Base-by-base conservation (phyloP, 768 basidiomycete species). In the Leccinum ochraceum region DNA sequence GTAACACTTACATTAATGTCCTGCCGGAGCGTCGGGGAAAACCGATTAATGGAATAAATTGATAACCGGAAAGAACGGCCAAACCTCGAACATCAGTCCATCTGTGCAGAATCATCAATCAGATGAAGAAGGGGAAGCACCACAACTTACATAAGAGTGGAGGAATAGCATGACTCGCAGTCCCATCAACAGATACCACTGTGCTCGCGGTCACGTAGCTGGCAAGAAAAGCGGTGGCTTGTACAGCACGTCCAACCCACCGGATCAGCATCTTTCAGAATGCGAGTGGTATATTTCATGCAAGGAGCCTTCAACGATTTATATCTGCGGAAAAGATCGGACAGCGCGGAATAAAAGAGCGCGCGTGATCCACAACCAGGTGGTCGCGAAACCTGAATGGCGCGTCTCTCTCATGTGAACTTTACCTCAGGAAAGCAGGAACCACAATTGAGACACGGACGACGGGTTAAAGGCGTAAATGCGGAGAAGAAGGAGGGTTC, bases 51-150 rank as follows among this genome's bases (percentile, higher is more conserved):
- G 36, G 56, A 44, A 48, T 46, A 49, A 14, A 20, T 7, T 39
- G 6, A 6, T 44, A 13, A 36, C 53, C 16, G 6, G 36, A 44
- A 44, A 37, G 9, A 46, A 52, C 46, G 48, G 30, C 52, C 70
- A 53, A 64, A 81, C 85, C 77, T 88, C 86, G 53, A 83, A 87
- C 84, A 86, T 86, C 58, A 80, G 76, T 7, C 83, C 83, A 65
- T 78, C 83, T 84, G 57, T 3, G n/a, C 9, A 28, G 10, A 34
- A n/a, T 17, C 22, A 48, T 61, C 24, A 63, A 32, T 13, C 11
- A 53, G 17, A 32, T 53, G 49, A 39, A 34, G 44, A 53, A 20
- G 22, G 52, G 22, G 22, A 20, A 11, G 8, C 34, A 17, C 32
- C 4, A 8, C n/a, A 10, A 75, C 82, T 63, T 64, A 85, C 85